phyloP scores from a whole-genome alignment of 2,329 filamentous ascomycete species.

The Cyclaneusma minus region DNA sequence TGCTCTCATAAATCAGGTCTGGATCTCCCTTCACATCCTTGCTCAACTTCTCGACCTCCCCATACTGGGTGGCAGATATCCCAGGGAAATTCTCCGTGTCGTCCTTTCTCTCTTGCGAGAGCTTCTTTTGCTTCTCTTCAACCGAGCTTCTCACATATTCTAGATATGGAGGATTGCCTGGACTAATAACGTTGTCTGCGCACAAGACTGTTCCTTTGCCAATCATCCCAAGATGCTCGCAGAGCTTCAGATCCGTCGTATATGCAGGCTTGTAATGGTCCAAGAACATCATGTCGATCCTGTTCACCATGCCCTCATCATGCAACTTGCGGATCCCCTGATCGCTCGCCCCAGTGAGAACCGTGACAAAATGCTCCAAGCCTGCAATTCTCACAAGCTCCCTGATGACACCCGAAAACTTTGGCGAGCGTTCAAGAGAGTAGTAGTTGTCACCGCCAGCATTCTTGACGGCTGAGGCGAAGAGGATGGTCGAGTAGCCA shows the following conservation, averaged over 20 bases:
- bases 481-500: constrained; percentile 68
- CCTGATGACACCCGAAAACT: constrained; percentile 55
- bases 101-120: constrained; percentile 30
- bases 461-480: constrained; percentile 48
- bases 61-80: constrained; percentile 10
- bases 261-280: constrained; percentile 74
- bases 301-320: constrained; percentile 14
- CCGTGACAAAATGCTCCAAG: constrained; percentile 51
- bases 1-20: constrained; percentile 48
- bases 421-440: constrained; percentile 58
- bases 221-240: constrained; percentile 54
- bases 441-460: constrained; percentile 51
- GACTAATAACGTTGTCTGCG: constrained; percentile 58
- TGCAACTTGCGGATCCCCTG: constrained; percentile 47
- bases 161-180: constrained; percentile 55
- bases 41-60: constrained; percentile 23
- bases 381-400: constrained; percentile 61
- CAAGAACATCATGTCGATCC: constrained; percentile 35
- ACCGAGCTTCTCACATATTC: constrained; percentile 54
- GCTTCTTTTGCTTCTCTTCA: constrained; percentile 38
- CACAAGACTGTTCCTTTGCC: constrained; percentile 44
- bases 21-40: constrained; percentile 37
- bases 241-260: constrained; percentile 58
- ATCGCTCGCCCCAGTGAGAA: constrained; percentile 55
- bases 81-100: constrained; percentile 20